Evolutionary conservation across 2,329 filamentous ascomycete genomes (phyloP).

Genomic region (Monilinia laxa): DNA sequence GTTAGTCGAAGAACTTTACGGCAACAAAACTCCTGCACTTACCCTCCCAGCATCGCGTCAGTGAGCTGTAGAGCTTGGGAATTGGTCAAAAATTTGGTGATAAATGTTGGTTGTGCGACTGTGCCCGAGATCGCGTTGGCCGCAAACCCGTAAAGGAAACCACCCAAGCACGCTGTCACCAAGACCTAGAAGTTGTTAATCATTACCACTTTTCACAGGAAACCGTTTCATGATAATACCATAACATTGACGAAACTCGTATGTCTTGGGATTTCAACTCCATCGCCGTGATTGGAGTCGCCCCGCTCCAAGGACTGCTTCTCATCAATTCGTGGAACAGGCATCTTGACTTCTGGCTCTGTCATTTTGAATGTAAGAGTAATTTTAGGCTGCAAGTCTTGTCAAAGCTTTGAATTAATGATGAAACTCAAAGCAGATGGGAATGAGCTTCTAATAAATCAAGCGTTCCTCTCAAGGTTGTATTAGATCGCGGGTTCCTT

Average conservation of each 20-base stretch:
- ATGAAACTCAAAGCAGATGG: neutral
- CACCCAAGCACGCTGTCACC: conserved; percentile 20
- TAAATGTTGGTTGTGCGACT: conserved; percentile 19
- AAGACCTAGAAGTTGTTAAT: conserved; percentile 1
- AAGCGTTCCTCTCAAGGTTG: neutral
- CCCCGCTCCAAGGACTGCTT: neutral
- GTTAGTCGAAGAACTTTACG: too few relatives aligned
- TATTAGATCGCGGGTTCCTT: neutral
- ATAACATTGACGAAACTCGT: conserved; percentile 19
- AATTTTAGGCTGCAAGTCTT: neutral
- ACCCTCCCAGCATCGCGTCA: conserved; percentile 21
- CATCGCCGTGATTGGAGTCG: neutral
- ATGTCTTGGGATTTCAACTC: conserved; percentile 13
- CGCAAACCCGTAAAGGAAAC: conserved; percentile 14
- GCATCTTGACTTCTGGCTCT: neutral
- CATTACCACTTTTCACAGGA: neutral
- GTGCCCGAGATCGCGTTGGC: conserved; percentile 18
- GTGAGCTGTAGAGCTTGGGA: conserved; percentile 15
- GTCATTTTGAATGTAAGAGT: conserved; percentile 1
- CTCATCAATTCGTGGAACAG: conserved; percentile 1
- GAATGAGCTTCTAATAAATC: conserved; percentile 8
- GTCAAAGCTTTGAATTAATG: neutral
- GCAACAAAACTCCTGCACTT: neutral
- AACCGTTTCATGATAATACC: neutral
- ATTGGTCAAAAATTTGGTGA: conserved; percentile 13